Evolutionary conservation across 2,329 filamentous ascomycete genomes (phyloP).

Genomic region (Aspergillus amoenus): DNA sequence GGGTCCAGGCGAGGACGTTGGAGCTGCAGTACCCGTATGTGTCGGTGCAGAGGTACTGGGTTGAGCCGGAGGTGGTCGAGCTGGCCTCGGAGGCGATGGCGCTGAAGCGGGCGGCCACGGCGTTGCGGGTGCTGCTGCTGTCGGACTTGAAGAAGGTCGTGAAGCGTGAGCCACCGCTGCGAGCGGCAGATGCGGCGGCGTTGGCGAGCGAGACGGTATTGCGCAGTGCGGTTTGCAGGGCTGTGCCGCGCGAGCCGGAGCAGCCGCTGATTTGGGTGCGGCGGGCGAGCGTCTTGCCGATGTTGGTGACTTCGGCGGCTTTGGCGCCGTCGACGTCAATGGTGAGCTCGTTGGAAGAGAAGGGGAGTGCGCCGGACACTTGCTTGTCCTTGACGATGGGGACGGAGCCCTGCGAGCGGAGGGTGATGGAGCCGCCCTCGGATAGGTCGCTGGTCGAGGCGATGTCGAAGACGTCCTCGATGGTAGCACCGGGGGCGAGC

Average conservation of each 20-base stretch:
- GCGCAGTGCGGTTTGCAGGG: constrained; percentile 52
- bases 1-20: constrained; percentile 62
- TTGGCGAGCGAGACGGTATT: constrained; percentile 48
- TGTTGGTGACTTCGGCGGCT: constrained; percentile 52
- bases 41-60: constrained; percentile 61
- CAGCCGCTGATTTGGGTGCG: constrained; percentile 57
- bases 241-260: constrained; percentile 47
- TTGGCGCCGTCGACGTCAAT: constrained; percentile 57
- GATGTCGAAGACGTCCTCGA: constrained; percentile 36
- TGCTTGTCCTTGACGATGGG: constrained; percentile 54
- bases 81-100: constrained; percentile 57
- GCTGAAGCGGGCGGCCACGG: constrained; percentile 54
- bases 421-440: constrained; percentile 54
- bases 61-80: constrained; percentile 49
- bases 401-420: constrained; percentile 58
- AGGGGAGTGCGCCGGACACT: constrained; percentile 57
- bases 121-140: constrained; percentile 44
- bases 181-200: constrained; percentile 55
- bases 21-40: constrained; percentile 52
- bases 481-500: constrained; percentile 27
- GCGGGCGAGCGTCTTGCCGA: constrained; percentile 43
- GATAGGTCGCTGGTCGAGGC: constrained; percentile 42
- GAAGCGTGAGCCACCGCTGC: constrained; percentile 37
- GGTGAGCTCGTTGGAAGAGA: constrained; percentile 59
- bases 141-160: constrained; percentile 64